Conservation (phyloP, 768 basidiomycete species). For the Collybiopsis luxurians region DNA sequence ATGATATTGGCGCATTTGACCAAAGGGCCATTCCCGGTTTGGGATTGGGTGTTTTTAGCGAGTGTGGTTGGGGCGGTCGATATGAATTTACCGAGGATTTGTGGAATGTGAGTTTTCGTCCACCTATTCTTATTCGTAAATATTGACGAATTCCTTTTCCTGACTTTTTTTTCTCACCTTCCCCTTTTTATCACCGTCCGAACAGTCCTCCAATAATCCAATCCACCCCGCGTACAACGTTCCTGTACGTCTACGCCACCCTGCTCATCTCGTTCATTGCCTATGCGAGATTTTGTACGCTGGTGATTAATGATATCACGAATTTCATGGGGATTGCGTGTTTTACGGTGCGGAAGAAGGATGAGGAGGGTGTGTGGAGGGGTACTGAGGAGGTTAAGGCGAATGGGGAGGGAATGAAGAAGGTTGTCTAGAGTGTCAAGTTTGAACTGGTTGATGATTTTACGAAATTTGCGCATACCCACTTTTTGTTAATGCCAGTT, state of each 20-base stretch:
- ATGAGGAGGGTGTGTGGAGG: constrained; percentile 62
- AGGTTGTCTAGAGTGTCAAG: no score
- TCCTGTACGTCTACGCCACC: constrained; percentile 71
- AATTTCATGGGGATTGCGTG: constrained; percentile 92
- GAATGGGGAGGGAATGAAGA: not conserved
- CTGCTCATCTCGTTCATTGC: constrained; percentile 63
- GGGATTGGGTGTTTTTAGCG: constrained; percentile 88
- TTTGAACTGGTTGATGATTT: no score
- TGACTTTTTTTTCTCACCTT: not conserved
- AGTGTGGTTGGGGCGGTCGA: constrained; percentile 76
- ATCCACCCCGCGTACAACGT: constrained; percentile 53
- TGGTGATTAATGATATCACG: constrained; percentile 88
- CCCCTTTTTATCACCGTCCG: not conserved
- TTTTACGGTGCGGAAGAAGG: constrained; percentile 89
- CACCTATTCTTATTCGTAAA: not conserved
- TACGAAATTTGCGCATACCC: no score
- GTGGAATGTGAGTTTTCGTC: constrained; percentile 64
- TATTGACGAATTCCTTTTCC: not conserved
- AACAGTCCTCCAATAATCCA: constrained; percentile 79
- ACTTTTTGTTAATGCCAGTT: no score
- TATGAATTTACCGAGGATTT: constrained; percentile 69
- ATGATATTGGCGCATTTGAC: constrained; percentile 96
- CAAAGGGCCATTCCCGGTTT: constrained; percentile 76
- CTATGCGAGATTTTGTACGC: constrained; percentile 74
- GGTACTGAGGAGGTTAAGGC: constrained; percentile 21